Base-by-base conservation (phyloP, 2,329 filamentous ascomycete genomes). In the Diaporthe ampelina region DNA sequence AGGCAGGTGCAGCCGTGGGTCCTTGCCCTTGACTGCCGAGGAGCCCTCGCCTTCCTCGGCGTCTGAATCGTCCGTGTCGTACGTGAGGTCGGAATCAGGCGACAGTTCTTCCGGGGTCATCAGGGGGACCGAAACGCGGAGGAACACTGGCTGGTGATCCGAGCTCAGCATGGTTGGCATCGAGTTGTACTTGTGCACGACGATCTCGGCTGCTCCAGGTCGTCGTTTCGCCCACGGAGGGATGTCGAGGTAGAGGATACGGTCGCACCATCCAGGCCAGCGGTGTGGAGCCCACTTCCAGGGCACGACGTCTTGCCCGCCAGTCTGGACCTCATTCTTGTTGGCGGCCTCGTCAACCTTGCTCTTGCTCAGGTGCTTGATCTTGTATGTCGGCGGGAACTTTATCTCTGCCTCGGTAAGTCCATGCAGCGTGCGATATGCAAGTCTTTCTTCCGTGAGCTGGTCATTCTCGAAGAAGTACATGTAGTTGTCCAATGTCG, bases 311-410 rank as follows among this genome's bases (percentile, higher is more conserved):
- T 81, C 80, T 2, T 77, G 78, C 0, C 78, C 78, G 8, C 77
- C 73, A 35, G 63, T 67, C 4, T 78, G 78, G 32, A 78, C 79
- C 21, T 69, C 74, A 7, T 72, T 61, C 37, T 72, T 70, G 67
- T 83, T 79, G 75, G 74, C 61, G 69, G 82, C 76, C 75, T 79
- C 80, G 19, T 81, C 80, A 15, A 77, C 76, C 48, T 67, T 74
- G 9, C 52, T 57, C 24, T 78, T 80, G 1, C 82, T 84, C 73
- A 87, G 78, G 1, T 88, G 82, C 45, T 88, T 88, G 82, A 97
- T 97, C 83, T 99, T 99, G 87, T 99, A 99, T 0, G 97, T 98
- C 0, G 97, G 97, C 1, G 95, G 93, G 79, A 98, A 99, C 5
- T 83, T 83, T 74, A 98, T 91, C 0, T 89, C 85, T 0, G 92